Evolutionary conservation across 148 eudicot genomes (phyloP).

Genomic region (Oxyria digyna): DNA sequence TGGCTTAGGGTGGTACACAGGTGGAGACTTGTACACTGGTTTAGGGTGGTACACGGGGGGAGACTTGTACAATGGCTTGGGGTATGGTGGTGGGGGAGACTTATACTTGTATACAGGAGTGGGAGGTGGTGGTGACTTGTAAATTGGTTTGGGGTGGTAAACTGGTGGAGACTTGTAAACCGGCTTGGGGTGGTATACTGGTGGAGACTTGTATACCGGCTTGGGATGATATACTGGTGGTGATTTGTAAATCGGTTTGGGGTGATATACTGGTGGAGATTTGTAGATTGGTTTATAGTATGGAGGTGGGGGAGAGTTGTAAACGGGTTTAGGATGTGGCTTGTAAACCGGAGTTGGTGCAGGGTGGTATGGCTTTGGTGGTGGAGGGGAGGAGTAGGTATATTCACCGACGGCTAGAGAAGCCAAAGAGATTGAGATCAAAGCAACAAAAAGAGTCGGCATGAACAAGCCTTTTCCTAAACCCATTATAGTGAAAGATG

Average conservation of each 20-base stretch:
- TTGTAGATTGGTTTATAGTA: neutral
- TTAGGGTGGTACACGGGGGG: neutral
- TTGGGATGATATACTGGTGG: too few species aligned
- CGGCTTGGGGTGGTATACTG: neutral
- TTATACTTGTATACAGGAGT: neutral
- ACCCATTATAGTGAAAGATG: neutral
- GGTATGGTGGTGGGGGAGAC: neutral
- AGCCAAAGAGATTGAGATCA: neutral
- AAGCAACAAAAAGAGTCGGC: conserved; percentile 1
- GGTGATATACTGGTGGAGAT: neutral
- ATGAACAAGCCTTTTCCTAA: neutral
- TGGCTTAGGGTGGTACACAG: neutral
- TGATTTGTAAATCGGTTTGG: neutral
- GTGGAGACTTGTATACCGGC: neutral
- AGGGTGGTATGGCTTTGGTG: neutral
- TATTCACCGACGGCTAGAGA: conserved; percentile 1
- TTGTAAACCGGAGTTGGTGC: too few species aligned
- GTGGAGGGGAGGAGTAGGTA: neutral
- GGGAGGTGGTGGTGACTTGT: neutral
- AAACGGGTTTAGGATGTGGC: neutral
- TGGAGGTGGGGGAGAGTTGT: neutral
- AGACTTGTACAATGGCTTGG: neutral
- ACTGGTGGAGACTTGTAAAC: neutral
- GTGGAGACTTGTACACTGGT: neutral
- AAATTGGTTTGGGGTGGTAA: neutral